Percentiles rank a stretch among this genome's conserved stretches.
These are phyloP conservation scores for Dendrostoma leiphaemia DNA, from an alignment of 2,329 filamentous ascomycete genomes.

Conservation along the genomic window DNA sequence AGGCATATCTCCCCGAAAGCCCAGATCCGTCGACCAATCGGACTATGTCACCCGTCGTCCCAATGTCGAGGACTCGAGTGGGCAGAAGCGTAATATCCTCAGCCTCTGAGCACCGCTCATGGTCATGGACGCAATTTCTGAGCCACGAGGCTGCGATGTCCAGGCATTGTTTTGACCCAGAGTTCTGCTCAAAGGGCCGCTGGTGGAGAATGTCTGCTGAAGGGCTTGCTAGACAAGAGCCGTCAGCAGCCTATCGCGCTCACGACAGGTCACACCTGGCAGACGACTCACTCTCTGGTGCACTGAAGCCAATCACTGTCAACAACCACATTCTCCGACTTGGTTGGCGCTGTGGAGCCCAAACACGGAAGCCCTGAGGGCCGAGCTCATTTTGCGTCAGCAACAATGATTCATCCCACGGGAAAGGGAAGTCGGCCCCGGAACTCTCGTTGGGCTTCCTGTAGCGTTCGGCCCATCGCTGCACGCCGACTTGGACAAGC, in stretches of 20 bases:
- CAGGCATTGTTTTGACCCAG: background rate
- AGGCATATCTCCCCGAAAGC: slow-evolving; percentile 14
- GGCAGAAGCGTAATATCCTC: background rate
- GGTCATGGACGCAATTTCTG: background rate
- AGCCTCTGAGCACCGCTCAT: background rate
- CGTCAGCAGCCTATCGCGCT: background rate
- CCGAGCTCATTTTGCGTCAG: background rate
- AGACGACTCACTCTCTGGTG: background rate
- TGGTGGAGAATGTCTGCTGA: background rate
- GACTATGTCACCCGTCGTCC: slow-evolving; percentile 5
- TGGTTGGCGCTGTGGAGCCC: background rate
- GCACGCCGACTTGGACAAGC: background rate
- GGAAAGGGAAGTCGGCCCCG: background rate
- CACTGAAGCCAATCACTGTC: background rate
- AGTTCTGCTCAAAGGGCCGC: background rate
- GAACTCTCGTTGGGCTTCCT: no score
- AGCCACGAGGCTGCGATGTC: background rate
- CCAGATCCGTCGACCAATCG: slow-evolving; percentile 14
- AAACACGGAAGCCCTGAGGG: background rate
- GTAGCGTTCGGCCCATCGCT: background rate
- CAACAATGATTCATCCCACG: background rate
- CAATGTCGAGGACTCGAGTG: slow-evolving; percentile 16
- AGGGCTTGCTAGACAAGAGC: background rate
- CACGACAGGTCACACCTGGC: background rate
- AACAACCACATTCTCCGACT: background rate